Percentiles rank a stretch among this genome's conserved stretches.
Evolutionary conservation across 2,329 filamentous ascomycete species (phyloP).

Genomic region (Fusarium stilboides): DNA sequence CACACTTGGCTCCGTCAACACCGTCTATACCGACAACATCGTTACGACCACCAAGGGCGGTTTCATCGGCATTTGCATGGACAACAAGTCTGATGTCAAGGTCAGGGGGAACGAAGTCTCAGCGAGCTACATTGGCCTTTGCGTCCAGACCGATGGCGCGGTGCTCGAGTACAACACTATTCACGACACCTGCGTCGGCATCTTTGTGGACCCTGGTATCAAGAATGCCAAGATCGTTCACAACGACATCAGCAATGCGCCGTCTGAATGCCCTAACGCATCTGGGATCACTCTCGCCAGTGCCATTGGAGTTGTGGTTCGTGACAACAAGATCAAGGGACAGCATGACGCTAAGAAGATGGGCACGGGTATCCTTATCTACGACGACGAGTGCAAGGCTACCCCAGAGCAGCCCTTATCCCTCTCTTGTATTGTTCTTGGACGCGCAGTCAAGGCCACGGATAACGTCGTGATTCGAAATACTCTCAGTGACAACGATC

Average conservation of each 20-base stretch:
- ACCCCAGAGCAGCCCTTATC: background rate
- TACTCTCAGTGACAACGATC: constrained; percentile 50
- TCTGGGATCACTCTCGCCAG: constrained; percentile 51
- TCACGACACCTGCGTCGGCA: constrained; percentile 51
- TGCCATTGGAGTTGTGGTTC: constrained; percentile 47
- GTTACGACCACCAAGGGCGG: constrained; percentile 40
- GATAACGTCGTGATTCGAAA: constrained; percentile 52
- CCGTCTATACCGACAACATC: constrained; percentile 49
- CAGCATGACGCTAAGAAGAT: constrained; percentile 37
- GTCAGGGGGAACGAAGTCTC: constrained; percentile 52
- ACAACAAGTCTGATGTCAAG: constrained; percentile 51
- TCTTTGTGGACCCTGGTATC: constrained; percentile 54
- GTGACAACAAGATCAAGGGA: constrained; percentile 50
- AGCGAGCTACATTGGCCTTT: constrained; percentile 53
- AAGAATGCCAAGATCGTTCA: constrained; percentile 49
- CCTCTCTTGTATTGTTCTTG: constrained; percentile 34
- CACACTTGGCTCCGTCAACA: constrained; percentile 55
- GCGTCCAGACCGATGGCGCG: constrained; percentile 54
- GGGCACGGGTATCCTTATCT: constrained; percentile 44
- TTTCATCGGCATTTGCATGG: constrained; percentile 56
- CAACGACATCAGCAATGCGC: constrained; percentile 49
- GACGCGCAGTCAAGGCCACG: constrained; percentile 35
- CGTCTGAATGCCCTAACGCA: constrained; percentile 25
- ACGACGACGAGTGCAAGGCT: constrained; percentile 45
- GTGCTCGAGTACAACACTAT: constrained; percentile 54